phyloP scores from a whole-genome alignment of 805 yeast species.

The Maudiozyma barnettii region DNA sequence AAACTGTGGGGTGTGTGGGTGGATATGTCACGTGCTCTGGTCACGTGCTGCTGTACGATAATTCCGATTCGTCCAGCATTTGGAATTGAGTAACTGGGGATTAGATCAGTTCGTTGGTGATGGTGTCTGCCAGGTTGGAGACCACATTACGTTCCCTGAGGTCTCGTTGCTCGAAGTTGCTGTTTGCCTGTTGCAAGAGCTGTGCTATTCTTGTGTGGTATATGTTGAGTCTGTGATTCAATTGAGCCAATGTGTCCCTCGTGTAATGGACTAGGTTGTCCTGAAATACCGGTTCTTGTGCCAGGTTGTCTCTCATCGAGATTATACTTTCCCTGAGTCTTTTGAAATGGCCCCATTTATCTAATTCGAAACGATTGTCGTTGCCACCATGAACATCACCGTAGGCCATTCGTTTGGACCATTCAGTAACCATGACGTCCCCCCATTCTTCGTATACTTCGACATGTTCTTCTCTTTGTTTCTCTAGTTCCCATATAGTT shows the following conservation, averaged over 20 bases:
- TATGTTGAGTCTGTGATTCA: not conserved
- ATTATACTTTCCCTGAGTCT: slow-evolving; percentile 45
- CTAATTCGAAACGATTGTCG: slow-evolving; percentile 29
- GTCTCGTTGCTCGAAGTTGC: not conserved
- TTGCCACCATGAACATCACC: slow-evolving; percentile 17
- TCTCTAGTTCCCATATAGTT: not conserved
- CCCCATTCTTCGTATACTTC: slow-evolving; percentile 68
- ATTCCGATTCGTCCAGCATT: too few species aligned
- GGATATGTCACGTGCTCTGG: too few species aligned
- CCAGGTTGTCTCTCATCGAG: slow-evolving; percentile 45
- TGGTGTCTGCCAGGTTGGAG: too few species aligned
- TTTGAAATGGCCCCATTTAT: slow-evolving; percentile 53
- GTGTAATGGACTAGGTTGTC: not conserved
- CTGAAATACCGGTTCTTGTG: slow-evolving; percentile 11
- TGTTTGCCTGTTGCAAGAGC: not conserved
- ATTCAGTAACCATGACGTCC: slow-evolving; percentile 55
- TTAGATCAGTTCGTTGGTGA: too few species aligned
- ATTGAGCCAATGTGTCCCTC: not conserved
- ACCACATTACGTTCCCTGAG: too few species aligned
- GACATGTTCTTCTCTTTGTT: slow-evolving; percentile 36
- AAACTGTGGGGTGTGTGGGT: too few species aligned
- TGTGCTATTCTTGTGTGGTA: not conserved
- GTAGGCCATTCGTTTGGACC: slow-evolving; percentile 47
- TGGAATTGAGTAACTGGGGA: too few species aligned
- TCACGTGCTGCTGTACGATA: too few species aligned